Base-by-base conservation (phyloP, 805 yeast genomes). In the Myxozyma monticola region DNA sequence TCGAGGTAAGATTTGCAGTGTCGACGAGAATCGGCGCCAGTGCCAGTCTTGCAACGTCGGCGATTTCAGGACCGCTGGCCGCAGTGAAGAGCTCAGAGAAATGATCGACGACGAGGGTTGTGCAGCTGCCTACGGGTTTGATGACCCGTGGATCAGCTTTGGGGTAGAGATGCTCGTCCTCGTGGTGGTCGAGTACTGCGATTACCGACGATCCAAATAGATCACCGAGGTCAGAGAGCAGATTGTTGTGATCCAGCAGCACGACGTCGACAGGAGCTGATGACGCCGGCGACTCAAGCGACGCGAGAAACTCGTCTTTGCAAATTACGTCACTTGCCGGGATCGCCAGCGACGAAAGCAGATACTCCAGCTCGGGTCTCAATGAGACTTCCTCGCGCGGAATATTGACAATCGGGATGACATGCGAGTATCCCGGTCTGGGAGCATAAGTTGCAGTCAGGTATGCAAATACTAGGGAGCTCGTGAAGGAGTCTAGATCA, bases 111-210 rank as follows among this genome's bases (percentile, higher is more conserved):
- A 91, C 86, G 43, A 89, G 70, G 14, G 88, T 76, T 3, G 88
- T 77, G 66, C 96, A 89, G 52, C 96, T 86, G 0, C 97, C 98
- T 40, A 79, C 70, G 2, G 73, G 68, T 37, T 70, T 66, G 38
- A 90, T 73, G 1, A 84, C 68, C 46, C 93, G 68, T 0, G 96
- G 96, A 0, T 64, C 61, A 2, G 56, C 54, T 37, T 78, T 71
- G 15, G 57, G 31, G 57, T 72, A 79, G 7, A 68, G 66, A 0
- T 70, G 70, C 55, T 83, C 85, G 61, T 90, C 96, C 15, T 76
- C 84, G 65, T 91, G 99, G 65, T 91, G 99, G 65, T 91, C 99
- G 22, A 93, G 78, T 5, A 93, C 79, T 0, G 82, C 83, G 64
- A 54, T 22, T 64, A 48, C 69, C 65, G 33, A 4, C 86, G 84